Conservation (phyloP, 1,284 basidiomycete genomes). For the Austroboletus novae-zelandiae region DNA sequence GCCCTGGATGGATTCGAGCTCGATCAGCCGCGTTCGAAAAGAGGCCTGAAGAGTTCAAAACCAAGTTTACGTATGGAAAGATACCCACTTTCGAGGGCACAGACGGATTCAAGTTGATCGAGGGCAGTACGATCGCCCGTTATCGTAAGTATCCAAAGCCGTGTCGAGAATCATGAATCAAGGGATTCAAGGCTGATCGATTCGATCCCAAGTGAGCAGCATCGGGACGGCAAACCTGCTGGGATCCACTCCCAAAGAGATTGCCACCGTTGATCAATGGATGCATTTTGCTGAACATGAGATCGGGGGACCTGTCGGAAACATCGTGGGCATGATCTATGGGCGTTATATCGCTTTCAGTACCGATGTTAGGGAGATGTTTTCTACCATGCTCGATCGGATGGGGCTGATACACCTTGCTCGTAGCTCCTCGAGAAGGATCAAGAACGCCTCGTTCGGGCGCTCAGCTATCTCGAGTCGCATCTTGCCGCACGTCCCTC, state of each 20-base stretch:
- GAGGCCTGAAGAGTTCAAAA: slow-evolving; percentile 39
- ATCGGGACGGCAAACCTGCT: slow-evolving; percentile 44
- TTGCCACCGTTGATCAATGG: slow-evolving; percentile 52
- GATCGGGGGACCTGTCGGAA: slow-evolving; percentile 12
- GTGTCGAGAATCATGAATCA: too few relatives aligned
- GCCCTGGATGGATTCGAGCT: slow-evolving; percentile 15
- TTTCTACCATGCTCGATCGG: too few relatives aligned
- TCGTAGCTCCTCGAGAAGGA: slow-evolving; percentile 3
- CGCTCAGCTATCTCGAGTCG: slow-evolving; percentile 41
- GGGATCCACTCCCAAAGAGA: slow-evolving; percentile 43
- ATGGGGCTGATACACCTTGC: too few relatives aligned
- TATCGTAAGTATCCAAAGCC: slow-evolving; percentile 41
- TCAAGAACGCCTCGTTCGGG: slow-evolving; percentile 18
- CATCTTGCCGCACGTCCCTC: slow-evolving; percentile 46
- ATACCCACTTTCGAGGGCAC: slow-evolving; percentile 50
- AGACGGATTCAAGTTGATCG: slow-evolving; percentile 50
- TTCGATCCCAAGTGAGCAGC: slow-evolving; percentile 37
- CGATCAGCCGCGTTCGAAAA: slow-evolving; percentile 23
- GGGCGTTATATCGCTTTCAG: slow-evolving; percentile 2
- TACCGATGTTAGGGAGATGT: neutral
- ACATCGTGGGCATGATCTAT: neutral
- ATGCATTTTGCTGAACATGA: slow-evolving; percentile 49
- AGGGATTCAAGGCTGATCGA: neutral
- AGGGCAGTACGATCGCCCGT: slow-evolving; percentile 53
- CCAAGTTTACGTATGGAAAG: slow-evolving; percentile 45